A percentile compares a stretch with the other conserved stretches of the same genome.
phyloP scores from a whole-genome alignment of 2,329 filamentous ascomycete species.

The Aaosphaeria pasadenensis region DNA sequence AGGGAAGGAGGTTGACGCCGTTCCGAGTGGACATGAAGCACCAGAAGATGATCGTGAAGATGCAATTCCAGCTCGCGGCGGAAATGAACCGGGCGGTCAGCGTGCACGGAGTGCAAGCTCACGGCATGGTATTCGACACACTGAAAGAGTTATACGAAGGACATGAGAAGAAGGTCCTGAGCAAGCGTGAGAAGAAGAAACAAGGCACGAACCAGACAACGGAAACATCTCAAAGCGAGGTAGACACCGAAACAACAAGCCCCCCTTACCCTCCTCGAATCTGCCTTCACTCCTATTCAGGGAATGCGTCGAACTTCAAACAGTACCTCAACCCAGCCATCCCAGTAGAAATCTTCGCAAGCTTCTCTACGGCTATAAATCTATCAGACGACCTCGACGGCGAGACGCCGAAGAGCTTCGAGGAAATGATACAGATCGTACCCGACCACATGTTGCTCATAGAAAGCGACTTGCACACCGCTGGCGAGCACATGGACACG shows the following conservation, averaged over 20 bases:
- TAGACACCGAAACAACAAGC: constrained; percentile 15
- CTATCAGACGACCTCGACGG: constrained; percentile 51
- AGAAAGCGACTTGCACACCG: constrained; percentile 86
- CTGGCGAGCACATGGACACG: constrained; percentile 77
- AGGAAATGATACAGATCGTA: constrained; percentile 66
- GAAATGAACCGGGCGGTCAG: constrained; percentile 64
- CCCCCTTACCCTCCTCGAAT: constrained; percentile 80
- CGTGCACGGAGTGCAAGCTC: constrained; percentile 73
- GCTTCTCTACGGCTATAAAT: constrained; percentile 84
- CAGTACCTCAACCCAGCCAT: constrained; percentile 74
- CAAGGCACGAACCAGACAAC: constrained; percentile 1
- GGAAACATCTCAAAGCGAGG: background rate
- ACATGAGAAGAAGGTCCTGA: constrained; percentile 60
- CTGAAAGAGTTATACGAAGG: constrained; percentile 68
- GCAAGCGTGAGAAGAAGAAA: constrained; percentile 53
- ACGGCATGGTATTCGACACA: constrained; percentile 66
- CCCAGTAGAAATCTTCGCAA: constrained; percentile 79
- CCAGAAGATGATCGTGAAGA: constrained; percentile 63
- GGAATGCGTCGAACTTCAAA: constrained; percentile 67
- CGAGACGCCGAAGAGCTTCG: constrained; percentile 51
- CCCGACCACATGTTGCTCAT: constrained; percentile 78
- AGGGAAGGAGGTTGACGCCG: constrained; percentile 65
- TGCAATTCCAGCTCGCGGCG: constrained; percentile 70
- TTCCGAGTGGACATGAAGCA: constrained; percentile 67
- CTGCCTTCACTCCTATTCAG: constrained; percentile 92